phyloP scores from a whole-genome alignment of 352 stramenopile species.

The Pilasporangium apinafurcum region DNA sequence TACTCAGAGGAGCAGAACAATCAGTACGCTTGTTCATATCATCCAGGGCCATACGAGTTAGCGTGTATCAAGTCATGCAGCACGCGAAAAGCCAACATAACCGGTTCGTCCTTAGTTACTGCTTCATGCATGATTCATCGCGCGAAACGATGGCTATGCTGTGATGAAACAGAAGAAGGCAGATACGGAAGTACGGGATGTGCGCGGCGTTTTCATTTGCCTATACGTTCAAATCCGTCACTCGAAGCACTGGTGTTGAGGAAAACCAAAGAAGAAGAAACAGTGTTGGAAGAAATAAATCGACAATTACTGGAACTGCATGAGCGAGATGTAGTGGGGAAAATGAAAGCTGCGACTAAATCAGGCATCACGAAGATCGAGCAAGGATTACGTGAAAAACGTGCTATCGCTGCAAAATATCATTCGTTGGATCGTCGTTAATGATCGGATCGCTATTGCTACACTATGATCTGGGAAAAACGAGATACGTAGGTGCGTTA shows the following conservation, averaged over 20 bases:
- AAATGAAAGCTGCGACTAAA: constrained; percentile 41
- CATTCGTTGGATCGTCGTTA: constrained; percentile 32
- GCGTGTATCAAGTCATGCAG: constrained; percentile 51
- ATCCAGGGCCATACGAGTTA: constrained; percentile 55
- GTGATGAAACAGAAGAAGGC: constrained; percentile 66
- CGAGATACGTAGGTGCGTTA: not conserved
- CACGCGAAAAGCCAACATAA: constrained; percentile 16
- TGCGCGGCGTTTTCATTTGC: constrained; percentile 48
- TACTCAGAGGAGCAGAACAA: constrained; percentile 78
- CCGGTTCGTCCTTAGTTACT: constrained; percentile 2
- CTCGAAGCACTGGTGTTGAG: constrained; percentile 28
- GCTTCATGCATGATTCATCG: constrained; percentile 68
- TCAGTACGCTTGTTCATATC: constrained; percentile 53
- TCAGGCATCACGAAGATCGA: constrained; percentile 47
- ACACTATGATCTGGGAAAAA: not conserved
- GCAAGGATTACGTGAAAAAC: constrained; percentile 30
- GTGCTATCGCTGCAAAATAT: constrained; percentile 41
- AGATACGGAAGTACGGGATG: constrained; percentile 60
- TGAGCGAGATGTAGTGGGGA: constrained; percentile 46
- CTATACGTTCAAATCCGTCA: constrained; percentile 30
- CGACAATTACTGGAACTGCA: constrained; percentile 50
- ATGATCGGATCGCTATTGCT: not conserved
- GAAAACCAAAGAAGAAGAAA: constrained; percentile 37
- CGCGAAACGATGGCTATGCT: constrained; percentile 65
- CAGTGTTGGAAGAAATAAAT: constrained; percentile 42